A percentile compares a stretch with the other conserved stretches of the same genome.
phyloP scores from a whole-genome alignment of 495 filamentous ascomycete species.

The Lindgomyces ingoldianus region DNA sequence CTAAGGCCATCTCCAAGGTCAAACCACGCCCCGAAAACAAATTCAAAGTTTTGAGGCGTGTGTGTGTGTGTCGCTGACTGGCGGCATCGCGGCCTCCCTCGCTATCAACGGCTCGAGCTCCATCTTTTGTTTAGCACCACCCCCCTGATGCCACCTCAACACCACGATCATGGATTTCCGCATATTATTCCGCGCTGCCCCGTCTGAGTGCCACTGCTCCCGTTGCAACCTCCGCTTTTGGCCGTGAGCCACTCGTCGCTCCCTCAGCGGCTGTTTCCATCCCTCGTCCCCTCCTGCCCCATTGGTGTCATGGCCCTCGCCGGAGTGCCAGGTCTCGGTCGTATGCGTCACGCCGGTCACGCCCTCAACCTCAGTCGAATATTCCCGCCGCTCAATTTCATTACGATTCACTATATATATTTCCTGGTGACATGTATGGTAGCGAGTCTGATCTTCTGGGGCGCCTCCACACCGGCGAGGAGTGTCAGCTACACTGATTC shows the following conservation, averaged over 20 bases:
- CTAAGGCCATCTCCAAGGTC: too few relatives aligned
- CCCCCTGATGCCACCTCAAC: background rate
- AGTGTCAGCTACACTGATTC: slow-evolving; percentile 73
- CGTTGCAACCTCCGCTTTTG: background rate
- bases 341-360: slow-evolving; percentile 33
- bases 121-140: background rate
- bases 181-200: background rate
- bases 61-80: too few relatives aligned
- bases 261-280: background rate
- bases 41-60: too few relatives aligned
- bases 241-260: background rate
- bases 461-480: slow-evolving; percentile 59
- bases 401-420: slow-evolving; percentile 76
- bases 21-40: too few relatives aligned
- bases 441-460: slow-evolving; percentile 72
- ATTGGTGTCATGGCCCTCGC: background rate
- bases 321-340: slow-evolving; percentile 7
- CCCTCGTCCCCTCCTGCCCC: background rate
- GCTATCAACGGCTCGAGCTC: background rate
- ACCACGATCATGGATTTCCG: background rate
- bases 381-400: slow-evolving; percentile 69
- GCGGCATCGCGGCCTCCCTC: too few relatives aligned
- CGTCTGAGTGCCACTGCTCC: background rate
- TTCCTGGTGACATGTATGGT: slow-evolving; percentile 68
- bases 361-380: slow-evolving; percentile 27